Evolutionary conservation across 2,329 filamentous ascomycete genomes (phyloP).

Genomic region (Trichophyton rubrum): DNA sequence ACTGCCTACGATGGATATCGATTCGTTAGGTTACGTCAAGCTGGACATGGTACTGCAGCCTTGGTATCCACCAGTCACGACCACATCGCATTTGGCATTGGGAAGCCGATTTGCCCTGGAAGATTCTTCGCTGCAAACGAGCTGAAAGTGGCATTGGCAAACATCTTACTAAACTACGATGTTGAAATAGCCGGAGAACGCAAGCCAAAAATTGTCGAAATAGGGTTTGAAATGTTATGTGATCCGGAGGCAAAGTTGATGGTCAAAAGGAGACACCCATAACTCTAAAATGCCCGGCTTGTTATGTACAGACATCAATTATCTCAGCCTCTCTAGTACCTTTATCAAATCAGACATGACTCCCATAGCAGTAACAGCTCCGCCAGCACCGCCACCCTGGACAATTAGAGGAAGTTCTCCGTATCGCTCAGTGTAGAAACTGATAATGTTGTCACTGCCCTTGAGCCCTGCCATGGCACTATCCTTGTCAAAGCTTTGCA

Average conservation of each 20-base stretch:
- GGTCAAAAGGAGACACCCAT: not conserved
- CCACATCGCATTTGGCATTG: not conserved
- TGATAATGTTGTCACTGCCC: slow-evolving; percentile 98
- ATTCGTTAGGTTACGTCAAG: slow-evolving; percentile 5
- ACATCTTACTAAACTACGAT: slow-evolving; percentile 4
- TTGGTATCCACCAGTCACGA: not conserved
- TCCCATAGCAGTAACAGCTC: slow-evolving; percentile 94
- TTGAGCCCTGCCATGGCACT: slow-evolving; percentile 89
- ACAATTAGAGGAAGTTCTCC: slow-evolving; percentile 83
- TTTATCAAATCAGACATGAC: slow-evolving; percentile 90
- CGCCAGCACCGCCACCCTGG: slow-evolving; percentile 86
- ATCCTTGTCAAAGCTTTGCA: slow-evolving; percentile 76
- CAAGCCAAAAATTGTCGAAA: not conserved
- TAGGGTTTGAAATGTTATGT: not conserved
- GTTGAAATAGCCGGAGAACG: not conserved
- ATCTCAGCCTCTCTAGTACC: slow-evolving; percentile 60
- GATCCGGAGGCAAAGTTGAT: not conserved
- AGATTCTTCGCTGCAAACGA: not conserved
- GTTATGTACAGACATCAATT: slow-evolving; percentile 12
- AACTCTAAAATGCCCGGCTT: not conserved
- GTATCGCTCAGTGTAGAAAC: slow-evolving; percentile 94
- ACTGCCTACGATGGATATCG: slow-evolving; percentile 13
- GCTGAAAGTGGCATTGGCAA: not conserved
- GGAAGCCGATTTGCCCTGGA: not conserved
- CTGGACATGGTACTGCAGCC: not conserved